A percentile compares a stretch with the other conserved stretches of the same genome.
Evolutionary conservation across 768 basidiomycete genomes (phyloP).

Genomic region (Leccinum incarnatum): DNA sequence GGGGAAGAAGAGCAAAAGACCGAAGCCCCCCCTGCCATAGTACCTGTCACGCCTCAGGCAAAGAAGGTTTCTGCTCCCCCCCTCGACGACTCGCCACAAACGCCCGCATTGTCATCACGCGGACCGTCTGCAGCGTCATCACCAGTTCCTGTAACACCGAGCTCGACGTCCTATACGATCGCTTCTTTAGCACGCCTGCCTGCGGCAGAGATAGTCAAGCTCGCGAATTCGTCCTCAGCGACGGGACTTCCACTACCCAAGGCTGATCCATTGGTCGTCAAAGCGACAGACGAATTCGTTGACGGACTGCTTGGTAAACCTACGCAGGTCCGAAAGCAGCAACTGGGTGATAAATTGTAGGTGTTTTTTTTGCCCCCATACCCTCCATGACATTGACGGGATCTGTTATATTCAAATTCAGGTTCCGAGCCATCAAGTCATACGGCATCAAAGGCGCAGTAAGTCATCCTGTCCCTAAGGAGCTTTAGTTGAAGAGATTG

Average conservation of each 20-base stretch:
- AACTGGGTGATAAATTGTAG: conserved; percentile 74
- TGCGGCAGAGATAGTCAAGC: conserved; percentile 68
- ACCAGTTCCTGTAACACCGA: conserved; percentile 63
- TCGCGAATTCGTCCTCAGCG: conserved; percentile 50
- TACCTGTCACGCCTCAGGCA: conserved; percentile 58
- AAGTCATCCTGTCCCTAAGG: conserved; percentile 25
- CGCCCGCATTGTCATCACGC: conserved; percentile 73
- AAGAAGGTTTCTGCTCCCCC: conserved; percentile 47
- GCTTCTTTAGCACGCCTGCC: conserved; percentile 69
- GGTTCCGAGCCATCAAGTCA: conserved; percentile 62
- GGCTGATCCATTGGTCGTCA: conserved; percentile 64
- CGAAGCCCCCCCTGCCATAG: conserved; percentile 32
- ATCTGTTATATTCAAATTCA: conserved; percentile 20
- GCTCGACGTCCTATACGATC: conserved; percentile 53
- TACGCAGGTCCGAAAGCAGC: conserved; percentile 67
- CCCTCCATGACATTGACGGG: conserved; percentile 16
- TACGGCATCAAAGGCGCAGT: conserved; percentile 82
- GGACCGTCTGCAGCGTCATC: conserved; percentile 72
- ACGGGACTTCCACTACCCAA: conserved; percentile 60
- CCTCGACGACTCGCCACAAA: conserved; percentile 57
- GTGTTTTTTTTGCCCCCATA: conserved; percentile 24
- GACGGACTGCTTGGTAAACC: conserved; percentile 57
- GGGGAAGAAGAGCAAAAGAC: conserved; percentile 43
- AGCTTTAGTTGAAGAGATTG: neutral
- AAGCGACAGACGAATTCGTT: conserved; percentile 72